These are phyloP conservation scores for Erysimum cheiri DNA, from an alignment of 441 rosid genomes.

Conservation along the genomic window DNA sequence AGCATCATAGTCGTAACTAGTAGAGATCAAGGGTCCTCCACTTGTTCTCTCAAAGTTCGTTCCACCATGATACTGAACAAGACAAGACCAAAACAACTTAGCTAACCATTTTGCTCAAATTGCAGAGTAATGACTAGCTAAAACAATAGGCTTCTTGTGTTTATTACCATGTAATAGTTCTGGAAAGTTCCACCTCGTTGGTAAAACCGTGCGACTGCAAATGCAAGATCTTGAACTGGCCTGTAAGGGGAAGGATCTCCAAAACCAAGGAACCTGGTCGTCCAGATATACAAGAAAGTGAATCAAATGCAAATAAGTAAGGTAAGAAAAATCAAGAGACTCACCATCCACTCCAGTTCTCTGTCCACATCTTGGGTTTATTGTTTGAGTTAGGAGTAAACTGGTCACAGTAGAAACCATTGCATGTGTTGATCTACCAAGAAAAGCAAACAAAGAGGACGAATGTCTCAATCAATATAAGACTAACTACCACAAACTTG, in stretches of 20 bases:
- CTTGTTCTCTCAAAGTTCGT: conserved; percentile 70
- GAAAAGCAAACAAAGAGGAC: conserved; percentile 29
- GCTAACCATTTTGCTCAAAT: conserved; percentile 3
- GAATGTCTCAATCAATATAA: conserved; percentile 29
- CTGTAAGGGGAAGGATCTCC: conserved; percentile 72
- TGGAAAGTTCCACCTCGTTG: conserved; percentile 85
- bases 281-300: conserved; percentile 25
- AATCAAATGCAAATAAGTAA: conserved; percentile 12
- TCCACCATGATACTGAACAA: conserved; percentile 74
- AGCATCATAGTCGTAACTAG: conserved; percentile 85
- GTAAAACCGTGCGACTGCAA: conserved; percentile 76
- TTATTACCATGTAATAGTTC: conserved; percentile 75
- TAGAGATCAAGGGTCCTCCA: conserved; percentile 87
- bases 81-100: conserved; percentile 35
- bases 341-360: conserved; percentile 87
- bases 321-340: conserved; percentile 17
- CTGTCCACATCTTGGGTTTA: conserved; percentile 84
- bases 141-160: background rate
- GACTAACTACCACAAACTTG: conserved; percentile 24
- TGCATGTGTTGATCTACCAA: conserved; percentile 76
- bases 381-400: conserved; percentile 73
- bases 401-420: conserved; percentile 80
- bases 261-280: conserved; percentile 62
- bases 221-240: conserved; percentile 75
- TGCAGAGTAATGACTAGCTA: conserved; percentile 7